Evolutionary conservation across 1,139 yeast genomes (phyloP), one percentile per base, ranked within the genome.

Genomic region (Pichia sp.): DNA sequence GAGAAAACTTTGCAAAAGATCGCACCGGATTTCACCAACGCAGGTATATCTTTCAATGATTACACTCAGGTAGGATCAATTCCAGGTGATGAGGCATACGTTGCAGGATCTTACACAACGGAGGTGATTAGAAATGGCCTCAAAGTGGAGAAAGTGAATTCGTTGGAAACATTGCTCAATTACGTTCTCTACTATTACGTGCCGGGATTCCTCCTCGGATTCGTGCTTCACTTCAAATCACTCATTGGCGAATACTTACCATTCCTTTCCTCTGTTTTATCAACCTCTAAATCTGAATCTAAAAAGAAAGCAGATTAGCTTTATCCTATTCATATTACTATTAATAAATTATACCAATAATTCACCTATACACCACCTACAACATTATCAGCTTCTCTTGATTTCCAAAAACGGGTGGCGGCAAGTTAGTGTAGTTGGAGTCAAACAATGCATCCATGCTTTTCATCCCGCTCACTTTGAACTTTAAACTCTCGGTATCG

Each of bases 161-260:
- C 40, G 5, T 7, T 34, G 6, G 6, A 4, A 10, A 26, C 27
- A n/a, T 13, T 39, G 2, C 3, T 34, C 10, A 24, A 30, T 7
- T 34, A 27, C 12, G 9, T 39, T 7, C 15, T 37, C 5, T 39
- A 21, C 17, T 21, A 29, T 17, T 34, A 29, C 17, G 17, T 32
- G 9, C 42, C 42, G 6, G 37, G 32, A 6, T 34, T 33, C 22
- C 18, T 39, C 2, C 26, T 37, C 7, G 17, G 24, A 2, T 21
- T 22, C 9, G 15, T 22, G 7, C 7, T 32, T 60, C 42, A 73
- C 50, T 62, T 79, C 68, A 53, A 65, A 45, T 53, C 68, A 54
- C 45, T 61, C 46, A 47, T 52, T 44, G 10, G n/a, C 24, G n/a
- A n/a, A n/a, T n/a, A n/a, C n/a, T n/a, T n/a, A n/a, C n/a, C n/a